Evolutionary conservation across 495 filamentous ascomycete species (phyloP).

Genomic region (Articulospora tetracladia): DNA sequence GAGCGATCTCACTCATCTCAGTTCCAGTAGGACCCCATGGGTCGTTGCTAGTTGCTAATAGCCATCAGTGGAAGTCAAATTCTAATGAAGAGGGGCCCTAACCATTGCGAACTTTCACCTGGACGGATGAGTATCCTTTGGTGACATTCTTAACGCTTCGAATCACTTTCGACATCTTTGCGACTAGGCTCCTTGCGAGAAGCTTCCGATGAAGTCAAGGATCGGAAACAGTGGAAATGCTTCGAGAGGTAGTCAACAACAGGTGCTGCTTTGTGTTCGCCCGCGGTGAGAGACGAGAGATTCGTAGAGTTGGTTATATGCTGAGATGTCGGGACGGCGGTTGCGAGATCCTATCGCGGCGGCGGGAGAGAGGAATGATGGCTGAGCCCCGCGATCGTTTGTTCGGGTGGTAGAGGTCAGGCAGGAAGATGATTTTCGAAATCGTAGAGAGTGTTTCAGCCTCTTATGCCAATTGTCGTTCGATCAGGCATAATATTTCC

Average conservation of each 20-base stretch:
- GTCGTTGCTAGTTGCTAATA: conserved; percentile 92
- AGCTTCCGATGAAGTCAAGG: neutral
- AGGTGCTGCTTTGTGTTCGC: neutral
- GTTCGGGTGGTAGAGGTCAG: neutral
- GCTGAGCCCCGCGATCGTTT: conserved; percentile 10
- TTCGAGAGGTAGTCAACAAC: neutral
- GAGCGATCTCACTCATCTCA: conserved; percentile 98
- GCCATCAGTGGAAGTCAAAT: conserved; percentile 6
- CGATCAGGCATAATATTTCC: conserved; percentile 13
- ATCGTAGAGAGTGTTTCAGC: conserved; percentile 9
- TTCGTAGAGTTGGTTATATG: neutral
- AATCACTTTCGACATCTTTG: conserved; percentile 91
- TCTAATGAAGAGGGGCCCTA: conserved; percentile 33
- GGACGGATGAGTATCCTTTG: conserved; percentile 94
- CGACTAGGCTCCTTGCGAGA: conserved; percentile 12
- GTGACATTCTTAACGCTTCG: conserved; percentile 99
- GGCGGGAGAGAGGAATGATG: conserved; percentile 1
- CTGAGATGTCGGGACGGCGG: neutral
- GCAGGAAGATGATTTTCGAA: neutral
- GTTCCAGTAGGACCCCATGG: conserved; percentile 98
- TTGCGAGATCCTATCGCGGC: conserved; percentile 3
- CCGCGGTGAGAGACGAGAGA: neutral
- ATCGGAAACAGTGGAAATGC: neutral
- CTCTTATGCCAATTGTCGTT: conserved; percentile 14
- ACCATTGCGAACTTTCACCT: conserved; percentile 99